Percentiles rank a stretch among this genome's conserved stretches.
Conservation (phyloP, 345 rosid genomes). For the Raphanus sativus region DNA sequence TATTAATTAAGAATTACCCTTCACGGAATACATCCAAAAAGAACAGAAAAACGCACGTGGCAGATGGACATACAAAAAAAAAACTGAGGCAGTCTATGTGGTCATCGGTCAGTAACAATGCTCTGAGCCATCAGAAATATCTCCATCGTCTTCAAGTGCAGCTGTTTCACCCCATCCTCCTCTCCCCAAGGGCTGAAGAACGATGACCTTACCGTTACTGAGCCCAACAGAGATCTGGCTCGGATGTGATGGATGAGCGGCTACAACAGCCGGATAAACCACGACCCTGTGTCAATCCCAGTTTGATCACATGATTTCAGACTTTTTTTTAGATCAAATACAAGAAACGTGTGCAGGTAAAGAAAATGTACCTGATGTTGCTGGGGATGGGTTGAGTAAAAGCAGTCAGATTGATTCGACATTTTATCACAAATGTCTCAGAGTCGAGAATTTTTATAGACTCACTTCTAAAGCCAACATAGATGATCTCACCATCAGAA, state of each 20-base stretch:
- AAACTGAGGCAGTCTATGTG: not conserved
- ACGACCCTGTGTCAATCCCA: slow-evolving; percentile 13
- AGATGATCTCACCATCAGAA: slow-evolving; percentile 33
- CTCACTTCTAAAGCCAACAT: slow-evolving; percentile 33
- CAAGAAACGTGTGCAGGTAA: not conserved
- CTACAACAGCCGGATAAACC: slow-evolving; percentile 53
- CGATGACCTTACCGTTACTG: slow-evolving; percentile 61
- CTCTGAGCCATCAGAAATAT: slow-evolving; percentile 11
- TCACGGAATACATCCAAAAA: not conserved
- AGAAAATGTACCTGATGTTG: slow-evolving; percentile 24
- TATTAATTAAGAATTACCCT: not conserved
- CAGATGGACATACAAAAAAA: not conserved
- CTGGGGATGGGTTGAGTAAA: slow-evolving; percentile 13
- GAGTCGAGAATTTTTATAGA: slow-evolving; percentile 27
- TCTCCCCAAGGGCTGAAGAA: slow-evolving; percentile 57
- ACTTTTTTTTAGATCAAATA: not conserved
- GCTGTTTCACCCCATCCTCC: slow-evolving; percentile 47
- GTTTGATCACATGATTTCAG: slow-evolving; percentile 1
- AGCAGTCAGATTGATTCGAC: slow-evolving; percentile 23
- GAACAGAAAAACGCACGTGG: not conserved
- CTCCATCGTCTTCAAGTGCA: slow-evolving; percentile 10
- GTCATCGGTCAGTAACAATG: not conserved
- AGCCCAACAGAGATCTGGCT: slow-evolving; percentile 68
- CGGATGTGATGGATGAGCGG: slow-evolving; percentile 61
- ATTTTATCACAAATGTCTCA: not conserved